Conservation (phyloP, 1,139 yeast genomes). For the Nakaseomyces glabratus region DNA sequence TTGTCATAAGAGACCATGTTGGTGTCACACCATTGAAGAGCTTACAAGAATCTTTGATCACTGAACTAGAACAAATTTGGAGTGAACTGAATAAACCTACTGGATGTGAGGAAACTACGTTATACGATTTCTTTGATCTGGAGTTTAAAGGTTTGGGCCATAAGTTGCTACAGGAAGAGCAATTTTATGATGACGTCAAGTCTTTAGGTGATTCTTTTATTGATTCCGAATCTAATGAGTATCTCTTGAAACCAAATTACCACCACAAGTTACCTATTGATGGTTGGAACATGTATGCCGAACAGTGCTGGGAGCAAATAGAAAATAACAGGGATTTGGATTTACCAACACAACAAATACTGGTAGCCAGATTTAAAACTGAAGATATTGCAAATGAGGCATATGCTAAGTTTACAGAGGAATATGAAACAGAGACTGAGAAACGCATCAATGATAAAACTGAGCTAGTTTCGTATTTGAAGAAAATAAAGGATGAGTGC, state of each 20-base stretch:
- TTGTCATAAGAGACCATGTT: slow-evolving; percentile 86
- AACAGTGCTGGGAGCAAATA: slow-evolving; percentile 89
- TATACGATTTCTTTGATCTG: slow-evolving; percentile 76
- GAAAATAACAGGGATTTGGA: slow-evolving; percentile 89
- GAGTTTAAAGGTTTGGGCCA: slow-evolving; percentile 78
- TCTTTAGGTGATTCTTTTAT: slow-evolving; percentile 49
- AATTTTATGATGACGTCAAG: slow-evolving; percentile 57
- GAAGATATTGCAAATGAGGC: slow-evolving; percentile 59
- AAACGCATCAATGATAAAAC: slow-evolving; percentile 30
- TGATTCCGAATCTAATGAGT: slow-evolving; percentile 20
- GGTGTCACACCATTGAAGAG: slow-evolving; percentile 79
- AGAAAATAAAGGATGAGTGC: slow-evolving; percentile 37
- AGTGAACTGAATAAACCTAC: slow-evolving; percentile 62
- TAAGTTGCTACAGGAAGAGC: slow-evolving; percentile 69
- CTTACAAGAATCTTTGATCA: slow-evolving; percentile 55
- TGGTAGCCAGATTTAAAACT: slow-evolving; percentile 91
- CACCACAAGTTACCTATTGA: slow-evolving; percentile 87
- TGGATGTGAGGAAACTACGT: slow-evolving; percentile 42
- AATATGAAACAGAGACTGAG: slow-evolving; percentile 17
- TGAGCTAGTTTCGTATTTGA: slow-evolving; percentile 37
- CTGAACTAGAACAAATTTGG: slow-evolving; percentile 77
- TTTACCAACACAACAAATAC: slow-evolving; percentile 89
- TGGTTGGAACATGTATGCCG: slow-evolving; percentile 92
- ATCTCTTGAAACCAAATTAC: slow-evolving; percentile 58
- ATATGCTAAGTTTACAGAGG: slow-evolving; percentile 19